Conservation (phyloP, 2,329 filamentous ascomycete species). For the Cladorrhinum sp. region DNA sequence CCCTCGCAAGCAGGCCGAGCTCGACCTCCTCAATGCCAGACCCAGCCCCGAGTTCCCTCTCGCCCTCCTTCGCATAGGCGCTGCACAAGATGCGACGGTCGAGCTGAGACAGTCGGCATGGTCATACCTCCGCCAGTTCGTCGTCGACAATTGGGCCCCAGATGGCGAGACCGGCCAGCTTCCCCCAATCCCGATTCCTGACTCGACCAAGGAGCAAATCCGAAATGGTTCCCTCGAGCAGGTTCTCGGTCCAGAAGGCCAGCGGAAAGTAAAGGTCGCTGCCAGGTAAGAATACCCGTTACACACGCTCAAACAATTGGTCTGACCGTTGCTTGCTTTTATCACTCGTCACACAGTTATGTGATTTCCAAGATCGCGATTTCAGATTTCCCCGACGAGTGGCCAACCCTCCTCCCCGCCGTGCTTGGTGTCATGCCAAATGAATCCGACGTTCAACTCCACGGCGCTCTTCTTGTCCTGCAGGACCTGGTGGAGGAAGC, state of each 20-base stretch:
- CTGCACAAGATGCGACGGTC: constrained; percentile 66
- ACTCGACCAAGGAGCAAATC: constrained; percentile 70
- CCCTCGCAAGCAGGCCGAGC: constrained; percentile 81
- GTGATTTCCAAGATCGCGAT: constrained; percentile 91
- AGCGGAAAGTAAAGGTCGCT: constrained; percentile 84
- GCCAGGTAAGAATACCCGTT: constrained; percentile 61
- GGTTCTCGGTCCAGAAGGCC: constrained; percentile 67
- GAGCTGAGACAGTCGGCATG: constrained; percentile 81
- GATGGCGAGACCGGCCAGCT: constrained; percentile 62
- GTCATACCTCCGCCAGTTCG: constrained; percentile 75
- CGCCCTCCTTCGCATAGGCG: constrained; percentile 76
- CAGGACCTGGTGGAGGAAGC: constrained; percentile 89
- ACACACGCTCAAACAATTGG: not conserved
- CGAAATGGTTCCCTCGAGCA: constrained; percentile 73
- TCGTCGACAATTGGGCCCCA: constrained; percentile 79
- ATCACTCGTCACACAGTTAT: constrained; percentile 42
- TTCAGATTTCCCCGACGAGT: constrained; percentile 89
- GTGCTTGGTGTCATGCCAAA: constrained; percentile 74
- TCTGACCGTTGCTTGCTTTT: constrained; percentile 13
- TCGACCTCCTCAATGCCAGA: constrained; percentile 71
- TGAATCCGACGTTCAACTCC: constrained; percentile 75
- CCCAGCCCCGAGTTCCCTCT: constrained; percentile 69
- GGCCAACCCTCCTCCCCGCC: constrained; percentile 82
- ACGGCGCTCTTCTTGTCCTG: constrained; percentile 85
- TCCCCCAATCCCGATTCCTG: constrained; percentile 62